Evolutionary conservation across 2,329 filamentous ascomycete species (phyloP), one percentile per base, ranked within the genome.

Genomic region (Cadophora sp.): DNA sequence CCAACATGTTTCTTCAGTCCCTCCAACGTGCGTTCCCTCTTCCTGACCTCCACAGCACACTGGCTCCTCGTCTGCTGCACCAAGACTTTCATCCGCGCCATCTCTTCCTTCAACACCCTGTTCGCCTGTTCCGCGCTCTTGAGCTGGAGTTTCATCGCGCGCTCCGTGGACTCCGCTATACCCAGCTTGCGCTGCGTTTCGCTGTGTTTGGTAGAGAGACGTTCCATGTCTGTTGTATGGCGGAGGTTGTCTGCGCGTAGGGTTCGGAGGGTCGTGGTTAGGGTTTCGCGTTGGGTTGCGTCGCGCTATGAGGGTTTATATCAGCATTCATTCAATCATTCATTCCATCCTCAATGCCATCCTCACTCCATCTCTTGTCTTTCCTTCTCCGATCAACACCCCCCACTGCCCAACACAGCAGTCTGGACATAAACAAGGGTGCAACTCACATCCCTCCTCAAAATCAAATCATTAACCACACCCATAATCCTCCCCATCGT

Each of bases 401-500:
- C n/a, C 45, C 22, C 30, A 18, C 11, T 13, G 14, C 27, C 33
- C n/a, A 5, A 39, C n/a, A 22, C 30, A 51, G 27, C 13, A 33
- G 27, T 30, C 3, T 6, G 6, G 27, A 8, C 6, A 20, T 22
- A 20, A 53, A 13, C 9, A 41, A n/a, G 60, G 65, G 24, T 36
- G 24, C 43, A 48, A 83, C 89, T 74, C 83, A 97, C 93, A 78
- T 99, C 96, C 83, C 94, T 88, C 72, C 94, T 88, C 68, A 97
- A 79, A 67, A 99, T 93, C 73, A 99, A 81, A 77, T 99, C 96
- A 79, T 99, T 97, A 59, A 99, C 89, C 27, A 99, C 85, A 76
- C 95, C 92, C 81, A 99, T 97, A 73, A 98, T 90, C 72, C 89
- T 88, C 22, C 91, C 91, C 89, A 96, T 95, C 20, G 91, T 92